Conservation (phyloP, 805 yeast species). For the Schwanniomyces yamadae region DNA sequence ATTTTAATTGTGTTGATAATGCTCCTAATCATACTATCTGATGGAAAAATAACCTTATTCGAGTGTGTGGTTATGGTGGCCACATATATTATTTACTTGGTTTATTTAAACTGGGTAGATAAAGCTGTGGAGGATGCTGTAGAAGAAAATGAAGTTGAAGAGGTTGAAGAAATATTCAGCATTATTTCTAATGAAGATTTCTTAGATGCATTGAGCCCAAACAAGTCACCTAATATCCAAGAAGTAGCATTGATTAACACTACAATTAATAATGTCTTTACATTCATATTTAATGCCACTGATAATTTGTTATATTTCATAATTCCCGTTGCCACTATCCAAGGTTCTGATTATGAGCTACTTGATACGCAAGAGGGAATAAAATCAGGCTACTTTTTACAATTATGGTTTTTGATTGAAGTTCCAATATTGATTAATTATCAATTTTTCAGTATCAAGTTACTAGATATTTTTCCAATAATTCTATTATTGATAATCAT, state of each 20-base stretch:
- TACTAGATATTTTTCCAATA: conserved; percentile 8
- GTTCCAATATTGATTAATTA: conserved; percentile 17
- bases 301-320: conserved; percentile 12
- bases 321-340: conserved; percentile 14
- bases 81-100: conserved; percentile 23
- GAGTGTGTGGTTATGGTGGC: conserved; percentile 29
- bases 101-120: conserved; percentile 19
- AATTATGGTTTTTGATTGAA: conserved; percentile 18
- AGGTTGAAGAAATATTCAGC: conserved; percentile 23
- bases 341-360: background rate
- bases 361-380: background rate
- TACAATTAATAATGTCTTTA: conserved; percentile 1
- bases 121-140: conserved; percentile 9
- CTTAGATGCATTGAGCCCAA: conserved; percentile 3
- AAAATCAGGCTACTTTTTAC: too few species aligned
- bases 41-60: conserved; percentile 30
- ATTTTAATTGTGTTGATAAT: conserved; percentile 24
- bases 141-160: conserved; percentile 5
- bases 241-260: background rate
- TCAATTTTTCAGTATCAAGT: conserved; percentile 15
- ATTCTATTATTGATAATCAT: conserved; percentile 3
- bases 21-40: conserved; percentile 29
- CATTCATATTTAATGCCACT: conserved; percentile 8
- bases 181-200: conserved; percentile 18
- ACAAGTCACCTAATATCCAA: background rate